phyloP scores from a whole-genome alignment of 805 yeast genomes.

The Candida oleophila region DNA sequence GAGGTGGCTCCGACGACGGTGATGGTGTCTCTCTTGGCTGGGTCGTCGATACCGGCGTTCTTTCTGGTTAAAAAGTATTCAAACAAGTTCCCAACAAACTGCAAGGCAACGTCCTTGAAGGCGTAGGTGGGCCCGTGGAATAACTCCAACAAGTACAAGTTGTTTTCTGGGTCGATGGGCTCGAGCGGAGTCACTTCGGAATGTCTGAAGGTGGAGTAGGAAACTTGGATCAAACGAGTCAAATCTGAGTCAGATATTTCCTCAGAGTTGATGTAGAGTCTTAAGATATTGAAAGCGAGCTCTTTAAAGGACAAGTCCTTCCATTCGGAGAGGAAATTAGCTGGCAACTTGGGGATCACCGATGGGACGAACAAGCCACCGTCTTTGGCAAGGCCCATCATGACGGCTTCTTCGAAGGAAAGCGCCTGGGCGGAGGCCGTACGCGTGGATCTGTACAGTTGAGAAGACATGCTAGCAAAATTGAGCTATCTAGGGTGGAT shows the following conservation, averaged over 20 bases:
- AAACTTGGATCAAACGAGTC: conserved; percentile 55
- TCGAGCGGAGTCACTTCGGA: conserved; percentile 83
- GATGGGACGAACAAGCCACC: conserved; percentile 96
- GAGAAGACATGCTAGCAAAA: conserved; percentile 39
- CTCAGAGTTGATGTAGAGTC: conserved; percentile 65
- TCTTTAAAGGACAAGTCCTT: conserved; percentile 74
- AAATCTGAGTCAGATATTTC: conserved; percentile 79
- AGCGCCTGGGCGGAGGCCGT: conserved; percentile 49
- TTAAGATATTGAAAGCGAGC: conserved; percentile 82
- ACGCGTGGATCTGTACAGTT: conserved; percentile 74
- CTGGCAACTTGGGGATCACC: conserved; percentile 64
- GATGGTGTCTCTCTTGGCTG: conserved; percentile 67
- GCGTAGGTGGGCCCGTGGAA: conserved; percentile 99
- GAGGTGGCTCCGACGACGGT: conserved; percentile 99
- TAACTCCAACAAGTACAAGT: conserved; percentile 78
- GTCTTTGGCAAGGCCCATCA: conserved; percentile 91
- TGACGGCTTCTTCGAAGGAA: conserved; percentile 78
- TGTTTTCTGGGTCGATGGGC: conserved; percentile 54
- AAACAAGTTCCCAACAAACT: conserved; percentile 94
- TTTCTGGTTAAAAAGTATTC: conserved; percentile 84
- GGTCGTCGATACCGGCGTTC: conserved; percentile 51
- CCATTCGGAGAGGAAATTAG: conserved; percentile 65
- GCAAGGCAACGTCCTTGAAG: conserved; percentile 97
- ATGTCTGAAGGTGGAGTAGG: conserved; percentile 91
- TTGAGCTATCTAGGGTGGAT: not conserved